Conservation (phyloP, 768 basidiomycete species). For the Tremella mesenterica region DNA sequence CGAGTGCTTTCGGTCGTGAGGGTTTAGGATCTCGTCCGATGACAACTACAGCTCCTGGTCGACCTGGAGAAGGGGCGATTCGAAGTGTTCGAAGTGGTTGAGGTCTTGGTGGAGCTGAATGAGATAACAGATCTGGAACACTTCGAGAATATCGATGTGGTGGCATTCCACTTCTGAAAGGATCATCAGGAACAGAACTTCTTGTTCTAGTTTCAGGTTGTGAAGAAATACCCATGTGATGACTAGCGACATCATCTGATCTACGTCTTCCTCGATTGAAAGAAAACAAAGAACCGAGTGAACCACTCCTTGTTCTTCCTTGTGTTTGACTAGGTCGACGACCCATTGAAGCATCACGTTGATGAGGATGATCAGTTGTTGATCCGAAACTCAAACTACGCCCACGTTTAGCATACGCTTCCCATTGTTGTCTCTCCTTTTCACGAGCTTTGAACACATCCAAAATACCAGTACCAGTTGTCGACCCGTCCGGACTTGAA, state of each 20-base stretch:
- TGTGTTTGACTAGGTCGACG: not conserved
- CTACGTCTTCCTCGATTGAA: not conserved
- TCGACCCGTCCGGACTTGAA: slow-evolving; percentile 9
- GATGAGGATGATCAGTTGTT: slow-evolving; percentile 14
- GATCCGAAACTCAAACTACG: slow-evolving; percentile 25
- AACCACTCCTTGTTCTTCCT: not conserved
- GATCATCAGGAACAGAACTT: too few relatives aligned
- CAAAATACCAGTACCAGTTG: too few relatives aligned
- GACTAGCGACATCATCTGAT: not conserved
- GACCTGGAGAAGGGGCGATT: not conserved
- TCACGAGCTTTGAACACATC: slow-evolving; percentile 14
- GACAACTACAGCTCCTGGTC: not conserved
- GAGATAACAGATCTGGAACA: not conserved
- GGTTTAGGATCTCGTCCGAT: not conserved
- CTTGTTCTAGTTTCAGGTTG: too few relatives aligned
- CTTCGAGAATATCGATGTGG: slow-evolving; percentile 5
- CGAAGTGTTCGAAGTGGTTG: not conserved
- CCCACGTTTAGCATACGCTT: slow-evolving; percentile 17
- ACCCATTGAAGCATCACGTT: slow-evolving; percentile 7
- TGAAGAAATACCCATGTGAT: not conserved
- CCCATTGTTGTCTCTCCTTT: slow-evolving; percentile 34
- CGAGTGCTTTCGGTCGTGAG: not conserved
- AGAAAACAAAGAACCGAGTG: not conserved
- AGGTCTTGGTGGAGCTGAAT: not conserved
- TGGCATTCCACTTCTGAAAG: not conserved